Conservation (phyloP, 768 basidiomycete genomes). For the Phaeotremella skinneri region DNA sequence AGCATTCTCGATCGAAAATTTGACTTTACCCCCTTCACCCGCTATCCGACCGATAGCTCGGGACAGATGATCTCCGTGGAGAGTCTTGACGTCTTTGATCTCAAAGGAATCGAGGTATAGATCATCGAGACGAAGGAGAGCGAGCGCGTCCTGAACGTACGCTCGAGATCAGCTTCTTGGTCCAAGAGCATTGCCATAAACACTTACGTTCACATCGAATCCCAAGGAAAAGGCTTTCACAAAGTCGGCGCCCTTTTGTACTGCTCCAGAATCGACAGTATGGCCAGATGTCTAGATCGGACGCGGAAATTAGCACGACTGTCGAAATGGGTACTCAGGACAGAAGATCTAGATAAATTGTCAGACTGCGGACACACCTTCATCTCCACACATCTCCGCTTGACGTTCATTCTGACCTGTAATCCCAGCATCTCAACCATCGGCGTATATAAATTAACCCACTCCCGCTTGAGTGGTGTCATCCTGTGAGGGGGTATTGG, state of each 20-base stretch:
- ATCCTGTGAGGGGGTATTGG: conserved; percentile 94
- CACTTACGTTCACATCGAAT: conserved; percentile 84
- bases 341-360: background rate
- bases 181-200: background rate
- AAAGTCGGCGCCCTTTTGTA: conserved; percentile 97
- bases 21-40: conserved; percentile 96
- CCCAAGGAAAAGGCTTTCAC: conserved; percentile 91
- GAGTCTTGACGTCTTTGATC: conserved; percentile 97
- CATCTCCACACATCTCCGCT: conserved; percentile 82
- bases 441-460: conserved; percentile 92
- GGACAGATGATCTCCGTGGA: conserved; percentile 97
- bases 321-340: background rate
- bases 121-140: conserved; percentile 90
- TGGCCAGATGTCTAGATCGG: conserved; percentile 86
- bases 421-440: conserved; percentile 90
- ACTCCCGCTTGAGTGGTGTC: conserved; percentile 94
- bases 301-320: conserved; percentile 4
- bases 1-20: conserved; percentile 97
- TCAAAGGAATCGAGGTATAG: conserved; percentile 98
- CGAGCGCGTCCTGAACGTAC: conserved; percentile 93
- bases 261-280: conserved; percentile 84
- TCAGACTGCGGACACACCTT: conserved; percentile 62
- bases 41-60: conserved; percentile 98
- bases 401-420: conserved; percentile 96
- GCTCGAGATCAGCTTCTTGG: background rate